Evolutionary conservation across 2,329 filamentous ascomycete species (phyloP).

Genomic region (Trichoderma afroharzianum): DNA sequence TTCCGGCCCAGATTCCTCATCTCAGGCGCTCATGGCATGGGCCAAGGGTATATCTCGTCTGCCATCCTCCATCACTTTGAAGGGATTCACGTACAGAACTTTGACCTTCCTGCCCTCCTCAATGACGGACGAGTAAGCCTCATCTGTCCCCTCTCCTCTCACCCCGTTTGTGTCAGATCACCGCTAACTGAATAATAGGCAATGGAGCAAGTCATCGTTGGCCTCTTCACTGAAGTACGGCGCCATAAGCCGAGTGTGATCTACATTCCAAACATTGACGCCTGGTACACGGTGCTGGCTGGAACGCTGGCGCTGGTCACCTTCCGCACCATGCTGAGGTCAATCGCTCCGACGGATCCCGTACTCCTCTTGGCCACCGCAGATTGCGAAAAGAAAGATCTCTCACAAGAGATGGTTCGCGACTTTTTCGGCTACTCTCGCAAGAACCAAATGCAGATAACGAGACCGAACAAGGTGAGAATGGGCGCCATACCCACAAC

Average conservation of each 20-base stretch:
- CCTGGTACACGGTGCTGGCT: slow-evolving; percentile 70
- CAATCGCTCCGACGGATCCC: slow-evolving; percentile 85
- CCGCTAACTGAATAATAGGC: slow-evolving; percentile 43
- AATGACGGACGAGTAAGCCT: slow-evolving; percentile 71
- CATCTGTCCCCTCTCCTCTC: neutral
- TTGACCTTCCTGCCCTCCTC: slow-evolving; percentile 83
- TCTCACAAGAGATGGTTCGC: slow-evolving; percentile 61
- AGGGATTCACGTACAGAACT: slow-evolving; percentile 88
- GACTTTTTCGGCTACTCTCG: slow-evolving; percentile 84
- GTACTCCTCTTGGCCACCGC: slow-evolving; percentile 84
- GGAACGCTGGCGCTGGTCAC: slow-evolving; percentile 70
- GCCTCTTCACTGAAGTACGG: slow-evolving; percentile 87
- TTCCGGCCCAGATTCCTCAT: slow-evolving; percentile 87
- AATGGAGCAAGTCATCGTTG: slow-evolving; percentile 82
- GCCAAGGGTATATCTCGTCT: slow-evolving; percentile 81
- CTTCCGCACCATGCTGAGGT: slow-evolving; percentile 76
- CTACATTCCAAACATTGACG: slow-evolving; percentile 84
- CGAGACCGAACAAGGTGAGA: slow-evolving; percentile 59
- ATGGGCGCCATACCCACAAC: neutral
- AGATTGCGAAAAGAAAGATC: slow-evolving; percentile 61
- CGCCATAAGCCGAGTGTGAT: slow-evolving; percentile 95
- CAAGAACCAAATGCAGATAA: slow-evolving; percentile 70
- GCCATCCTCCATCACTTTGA: slow-evolving; percentile 89
- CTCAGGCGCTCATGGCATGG: slow-evolving; percentile 81
- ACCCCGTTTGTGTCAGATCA: neutral